Base-by-base conservation (phyloP, 116 monocot genomes). In the Trichopus zeylanicus region DNA sequence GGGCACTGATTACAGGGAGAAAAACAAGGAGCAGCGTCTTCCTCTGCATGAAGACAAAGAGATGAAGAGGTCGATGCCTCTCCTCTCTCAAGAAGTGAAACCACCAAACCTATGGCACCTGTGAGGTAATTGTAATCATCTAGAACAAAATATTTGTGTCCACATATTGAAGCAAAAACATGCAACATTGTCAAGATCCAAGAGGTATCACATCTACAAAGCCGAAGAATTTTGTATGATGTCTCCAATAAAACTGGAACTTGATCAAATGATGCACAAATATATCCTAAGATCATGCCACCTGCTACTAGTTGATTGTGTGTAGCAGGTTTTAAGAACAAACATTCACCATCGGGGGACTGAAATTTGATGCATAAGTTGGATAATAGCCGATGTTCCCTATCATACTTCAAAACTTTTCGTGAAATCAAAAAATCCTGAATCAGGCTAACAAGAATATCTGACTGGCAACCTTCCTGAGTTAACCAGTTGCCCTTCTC, bases 401-500 rank as follows among this genome's bases (percentile, higher is more conserved):
- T 55, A 52, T 61, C 38, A 62, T 47, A 83, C n/a, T 79, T 38
- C 9, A 87, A 23, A 62, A 86, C 59, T 62, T 79, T 56, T 67
- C 73, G 76, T 48, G 33, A 18, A 48, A 73, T 37, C 22, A 95
- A 65, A 68, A 90, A 90, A 69, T 81, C 79, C 61, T 90, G 71
- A 29, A 79, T 67, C 20, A 95, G 57, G 31, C 29, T 34, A 7
- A 76, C 12, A 30, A 90, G 70, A 38, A 65, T 32, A 19, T 84
- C 70, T 23, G 70, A 31, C n/a, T 29, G 52, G 56, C 69, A 67
- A 26, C 46, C 58, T 60, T 81, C 64, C 24, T 65, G 27, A 63
- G 81, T 63, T 34, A 67, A 46, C 22, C 20, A 53, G 32, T 34
- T 62, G 8, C 32, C 42, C 55, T 71, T 51, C 53, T 21, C 67